Evolutionary conservation across 257 asterid species (phyloP), one percentile per base, ranked within the genome.

Genomic region (Solanum arcanum): DNA sequence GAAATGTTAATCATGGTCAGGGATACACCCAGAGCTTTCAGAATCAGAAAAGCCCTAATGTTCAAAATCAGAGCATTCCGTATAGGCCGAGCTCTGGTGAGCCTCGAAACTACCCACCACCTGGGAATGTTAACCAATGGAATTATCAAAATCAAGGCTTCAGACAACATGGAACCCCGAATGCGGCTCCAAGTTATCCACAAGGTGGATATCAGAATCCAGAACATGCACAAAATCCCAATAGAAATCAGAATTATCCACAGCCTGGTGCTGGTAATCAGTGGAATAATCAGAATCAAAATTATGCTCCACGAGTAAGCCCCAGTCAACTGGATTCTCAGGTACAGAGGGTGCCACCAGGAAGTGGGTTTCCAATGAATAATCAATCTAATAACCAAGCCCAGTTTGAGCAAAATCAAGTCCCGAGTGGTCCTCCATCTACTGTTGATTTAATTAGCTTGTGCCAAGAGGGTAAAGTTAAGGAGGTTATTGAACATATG

Each of bases 401-500:
- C 14, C 78, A 86, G 83, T 91, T 83, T 13, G 75, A 16, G 75
- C 85, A 68, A 27, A 56, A 90, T 87, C 95, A 91, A 87, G 82
- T 74, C 9, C 49, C 41, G 23, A 85, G 81, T 86, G 90, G n/a
- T 82, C 89, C 88, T 14, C 70, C 88, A 31, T 35, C 87, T 10
- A 29, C 46, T 56, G 95, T 87, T 69, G 96, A 94, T 90, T 88
- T 97, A 39, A 86, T 92, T 88, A 88, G 92, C 68, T 89, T 93
- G 89, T 94, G 98, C 87, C 89, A 90, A 23, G 96, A 88, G 72
- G 99, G 98, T 86, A 94, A 94, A 90, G 92, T 95, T 35, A 94
- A 91, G 90, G 99, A 97, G 85, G 99, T 92, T 46, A 91, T 97
- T 83, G 97, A 93, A 87, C 91, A 92, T 84, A 83, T 97, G 97